phyloP scores from a whole-genome alignment of 1,284 basidiomycete genomes.

The Cryptococcus maquisensis region DNA sequence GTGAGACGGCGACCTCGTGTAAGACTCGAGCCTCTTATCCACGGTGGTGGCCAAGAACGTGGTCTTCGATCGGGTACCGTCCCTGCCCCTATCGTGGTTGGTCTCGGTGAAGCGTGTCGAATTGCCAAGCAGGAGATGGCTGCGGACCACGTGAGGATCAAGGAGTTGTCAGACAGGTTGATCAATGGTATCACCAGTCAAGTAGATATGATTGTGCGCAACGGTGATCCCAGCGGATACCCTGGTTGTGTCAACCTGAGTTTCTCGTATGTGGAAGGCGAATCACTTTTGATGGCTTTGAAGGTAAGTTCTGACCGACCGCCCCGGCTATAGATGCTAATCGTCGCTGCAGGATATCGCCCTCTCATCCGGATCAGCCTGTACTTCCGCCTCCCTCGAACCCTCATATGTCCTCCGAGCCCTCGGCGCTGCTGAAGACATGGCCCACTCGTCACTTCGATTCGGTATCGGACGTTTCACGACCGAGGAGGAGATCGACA shows the following conservation, averaged over 20 bases:
- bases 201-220: constrained; percentile 87
- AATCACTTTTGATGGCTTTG: constrained; percentile 95
- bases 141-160: constrained; percentile 79
- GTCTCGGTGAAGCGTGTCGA: constrained; percentile 90
- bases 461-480: constrained; percentile 99
- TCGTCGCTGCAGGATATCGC: constrained; percentile 72
- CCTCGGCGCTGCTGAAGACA: constrained; percentile 93
- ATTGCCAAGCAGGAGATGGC: constrained; percentile 88
- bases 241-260: constrained; percentile 92
- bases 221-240: constrained; percentile 85
- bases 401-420: constrained; percentile 98
- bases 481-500: constrained; percentile 94
- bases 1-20: constrained; percentile 90
- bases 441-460: constrained; percentile 96
- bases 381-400: constrained; percentile 96
- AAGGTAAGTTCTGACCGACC: constrained; percentile 54
- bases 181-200: constrained; percentile 74
- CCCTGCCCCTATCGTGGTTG: constrained; percentile 83
- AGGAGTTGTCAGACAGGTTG: constrained; percentile 73
- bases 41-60: constrained; percentile 95
- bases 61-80: constrained; percentile 92
- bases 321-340: not conserved
- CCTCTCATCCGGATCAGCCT: constrained; percentile 94
- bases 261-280: constrained; percentile 96
- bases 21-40: constrained; percentile 89